Conservation (phyloP, 2,329 filamentous ascomycete species). For the Fusarium clavum region DNA sequence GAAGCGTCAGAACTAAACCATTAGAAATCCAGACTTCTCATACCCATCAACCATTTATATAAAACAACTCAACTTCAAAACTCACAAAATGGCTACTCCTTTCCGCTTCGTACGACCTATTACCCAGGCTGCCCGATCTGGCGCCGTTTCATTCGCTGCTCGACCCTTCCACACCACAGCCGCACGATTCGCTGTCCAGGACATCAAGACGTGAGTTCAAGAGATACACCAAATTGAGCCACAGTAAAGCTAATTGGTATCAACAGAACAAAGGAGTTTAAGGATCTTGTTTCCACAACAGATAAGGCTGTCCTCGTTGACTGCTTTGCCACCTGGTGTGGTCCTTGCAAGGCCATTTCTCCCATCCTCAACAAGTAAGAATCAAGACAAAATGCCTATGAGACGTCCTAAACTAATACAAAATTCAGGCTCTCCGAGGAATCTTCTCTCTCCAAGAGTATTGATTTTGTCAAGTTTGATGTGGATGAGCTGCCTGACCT, state of each 20-base stretch:
- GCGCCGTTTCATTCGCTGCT: conserved; percentile 14
- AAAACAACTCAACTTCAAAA: not conserved
- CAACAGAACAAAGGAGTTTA: conserved; percentile 69
- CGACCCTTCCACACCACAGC: conserved; percentile 53
- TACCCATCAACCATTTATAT: conserved; percentile 7
- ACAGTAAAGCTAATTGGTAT: not conserved
- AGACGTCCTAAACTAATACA: not conserved
- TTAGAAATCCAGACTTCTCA: conserved; percentile 32
- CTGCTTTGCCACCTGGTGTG: conserved; percentile 76
- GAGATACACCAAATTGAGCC: not conserved
- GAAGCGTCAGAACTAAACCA: conserved; percentile 28
- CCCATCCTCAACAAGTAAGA: conserved; percentile 68
- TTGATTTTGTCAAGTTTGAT: conserved; percentile 89
- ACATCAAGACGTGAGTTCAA: conserved; percentile 53
- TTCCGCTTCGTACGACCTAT: conserved; percentile 37
- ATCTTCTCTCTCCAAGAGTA: conserved; percentile 65
- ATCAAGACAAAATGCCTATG: not conserved
- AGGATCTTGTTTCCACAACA: conserved; percentile 61
- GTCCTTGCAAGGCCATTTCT: conserved; percentile 91
- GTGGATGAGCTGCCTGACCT: conserved; percentile 85
- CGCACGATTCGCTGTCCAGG: conserved; percentile 59
- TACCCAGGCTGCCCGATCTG: conserved; percentile 36
- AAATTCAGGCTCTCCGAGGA: conserved; percentile 43
- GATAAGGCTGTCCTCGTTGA: conserved; percentile 80
- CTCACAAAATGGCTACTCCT: conserved; percentile 34